Base-by-base conservation (phyloP, 2,329 filamentous ascomycete genomes). In the Elsinoe necatrix region DNA sequence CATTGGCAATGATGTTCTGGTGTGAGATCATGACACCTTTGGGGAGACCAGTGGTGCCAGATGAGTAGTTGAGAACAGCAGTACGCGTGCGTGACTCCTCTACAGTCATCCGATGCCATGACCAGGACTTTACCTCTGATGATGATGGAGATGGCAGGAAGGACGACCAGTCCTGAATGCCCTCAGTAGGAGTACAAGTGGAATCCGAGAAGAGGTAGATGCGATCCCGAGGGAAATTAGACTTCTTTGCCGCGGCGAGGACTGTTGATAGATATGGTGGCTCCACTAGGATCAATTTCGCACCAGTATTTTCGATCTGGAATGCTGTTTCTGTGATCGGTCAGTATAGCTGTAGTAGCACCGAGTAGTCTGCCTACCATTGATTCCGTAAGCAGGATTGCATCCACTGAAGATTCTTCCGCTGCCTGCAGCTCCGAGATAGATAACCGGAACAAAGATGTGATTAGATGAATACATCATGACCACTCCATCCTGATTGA, bases 391-490 rank as follows among this genome's bases (percentile, higher is more conserved):
- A 3, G 71, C 70, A 18, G 79, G 78, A 62, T 80, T 81, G n/a
- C 75, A 77, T 12, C 78, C 79, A 54, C 74, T 80, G 66, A 82
- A 82, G 20, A 77, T 72, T 58, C 71, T 75, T 2, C 78, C 77
- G 20, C 73, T 72, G 0, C 78, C 79, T 1, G 79, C 74, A 37
- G 79, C 74, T 2, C 77, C 79, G 4, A 81, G 68, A 62, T 80
- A 81, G 12, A 76, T 75, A 3, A 76, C 75, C 0, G 79, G 79
- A 1, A 81, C 73, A 60, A 77, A 79, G 37, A 82, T 75, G 59
- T 80, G 76, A 62, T 81, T 82, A 1, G 75, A 73, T 0, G 76
- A 76, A 62, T 76, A 78, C 42, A 80, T 72, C 71, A 81, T 72
- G 29, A 80, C 75, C 1, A 79, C 76, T 54, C 81, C 78, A 11